These are phyloP conservation scores for Moesziomyces sp. DNA, from an alignment of 1,284 basidiomycete species.

Conservation along the genomic window DNA sequence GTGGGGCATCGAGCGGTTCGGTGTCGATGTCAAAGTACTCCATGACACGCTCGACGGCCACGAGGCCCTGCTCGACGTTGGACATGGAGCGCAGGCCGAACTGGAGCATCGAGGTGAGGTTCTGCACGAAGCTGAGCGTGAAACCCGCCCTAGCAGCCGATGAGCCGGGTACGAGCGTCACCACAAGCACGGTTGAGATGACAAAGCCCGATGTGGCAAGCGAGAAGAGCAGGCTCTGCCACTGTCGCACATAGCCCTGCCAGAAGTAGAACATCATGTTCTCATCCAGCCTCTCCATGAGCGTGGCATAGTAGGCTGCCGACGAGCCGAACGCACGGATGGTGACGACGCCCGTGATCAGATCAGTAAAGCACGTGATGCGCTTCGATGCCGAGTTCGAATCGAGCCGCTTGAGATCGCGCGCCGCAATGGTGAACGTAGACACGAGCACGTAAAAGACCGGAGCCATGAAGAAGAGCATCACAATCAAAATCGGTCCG, in stretches of 20 bases:
- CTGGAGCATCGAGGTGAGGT: constrained; percentile 46
- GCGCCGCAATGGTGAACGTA: constrained; percentile 83
- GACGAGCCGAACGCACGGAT: constrained; percentile 78
- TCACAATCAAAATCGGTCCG: constrained; percentile 75
- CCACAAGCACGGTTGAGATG: constrained; percentile 54
- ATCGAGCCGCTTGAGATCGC: constrained; percentile 85
- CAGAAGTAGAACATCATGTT: constrained; percentile 91
- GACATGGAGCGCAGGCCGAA: constrained; percentile 63
- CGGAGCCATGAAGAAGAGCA: constrained; percentile 69
- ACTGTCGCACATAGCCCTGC: constrained; percentile 81
- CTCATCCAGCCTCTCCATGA: constrained; percentile 76
- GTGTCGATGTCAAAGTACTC: constrained; percentile 56
- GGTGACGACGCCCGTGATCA: constrained; percentile 84
- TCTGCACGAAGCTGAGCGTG: constrained; percentile 59
- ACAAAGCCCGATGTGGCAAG: constrained; percentile 58
- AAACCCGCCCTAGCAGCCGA: constrained; percentile 49
- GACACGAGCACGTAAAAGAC: constrained; percentile 70
- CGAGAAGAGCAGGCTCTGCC: constrained; percentile 79
- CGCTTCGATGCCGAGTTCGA: constrained; percentile 76
- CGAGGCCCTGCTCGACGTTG: constrained; percentile 68
- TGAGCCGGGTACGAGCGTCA: constrained; percentile 30
- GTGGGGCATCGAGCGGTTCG: constrained; percentile 52
- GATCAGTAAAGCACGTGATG: constrained; percentile 86
- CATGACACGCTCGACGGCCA: constrained; percentile 64
- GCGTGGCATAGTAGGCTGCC: constrained; percentile 72